These are phyloP conservation scores for Dictyophora rubrovolvata DNA, from an alignment of 768 basidiomycete species.

Conservation along the genomic window DNA sequence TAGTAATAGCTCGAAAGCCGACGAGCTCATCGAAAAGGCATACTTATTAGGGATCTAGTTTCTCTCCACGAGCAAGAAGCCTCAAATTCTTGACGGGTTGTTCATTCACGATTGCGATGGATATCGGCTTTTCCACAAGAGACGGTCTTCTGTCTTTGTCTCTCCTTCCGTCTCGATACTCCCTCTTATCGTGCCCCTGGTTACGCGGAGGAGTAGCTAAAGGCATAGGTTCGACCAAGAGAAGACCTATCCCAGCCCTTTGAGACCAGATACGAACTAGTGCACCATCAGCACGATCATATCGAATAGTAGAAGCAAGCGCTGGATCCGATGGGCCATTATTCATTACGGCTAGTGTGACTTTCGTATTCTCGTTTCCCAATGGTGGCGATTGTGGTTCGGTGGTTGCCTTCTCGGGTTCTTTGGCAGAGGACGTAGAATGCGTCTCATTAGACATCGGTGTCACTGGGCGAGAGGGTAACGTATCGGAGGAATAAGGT, in stretches of 20 bases:
- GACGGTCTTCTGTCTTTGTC: constrained; percentile 2
- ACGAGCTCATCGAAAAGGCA: not conserved
- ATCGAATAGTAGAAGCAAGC: not conserved
- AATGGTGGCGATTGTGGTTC: not conserved
- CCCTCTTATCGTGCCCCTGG: constrained; percentile 1
- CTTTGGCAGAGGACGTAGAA: constrained; percentile 12
- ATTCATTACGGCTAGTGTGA: constrained; percentile 50
- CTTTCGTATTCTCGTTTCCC: constrained; percentile 30
- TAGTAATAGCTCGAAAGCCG: not conserved
- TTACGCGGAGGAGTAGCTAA: not conserved
- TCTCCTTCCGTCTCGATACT: constrained; percentile 4
- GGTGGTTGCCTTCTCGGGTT: constrained; percentile 17
- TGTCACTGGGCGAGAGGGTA: not conserved
- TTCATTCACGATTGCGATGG: constrained; percentile 72
- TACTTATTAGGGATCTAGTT: constrained; percentile 45
- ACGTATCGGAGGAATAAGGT: not conserved
- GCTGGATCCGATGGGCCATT: constrained; percentile 20
- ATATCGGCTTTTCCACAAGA: constrained; percentile 70
- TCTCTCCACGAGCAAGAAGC: constrained; percentile 77
- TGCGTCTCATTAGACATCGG: not conserved
- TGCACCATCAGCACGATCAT: constrained; percentile 28
- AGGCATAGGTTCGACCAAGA: constrained; percentile 41
- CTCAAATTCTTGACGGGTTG: constrained; percentile 68
- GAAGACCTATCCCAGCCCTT: constrained; percentile 45
- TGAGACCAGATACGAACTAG: constrained; percentile 61